These are phyloP conservation scores for Roridomyces roridus DNA, from an alignment of 768 basidiomycete species.

Conservation along the genomic window DNA sequence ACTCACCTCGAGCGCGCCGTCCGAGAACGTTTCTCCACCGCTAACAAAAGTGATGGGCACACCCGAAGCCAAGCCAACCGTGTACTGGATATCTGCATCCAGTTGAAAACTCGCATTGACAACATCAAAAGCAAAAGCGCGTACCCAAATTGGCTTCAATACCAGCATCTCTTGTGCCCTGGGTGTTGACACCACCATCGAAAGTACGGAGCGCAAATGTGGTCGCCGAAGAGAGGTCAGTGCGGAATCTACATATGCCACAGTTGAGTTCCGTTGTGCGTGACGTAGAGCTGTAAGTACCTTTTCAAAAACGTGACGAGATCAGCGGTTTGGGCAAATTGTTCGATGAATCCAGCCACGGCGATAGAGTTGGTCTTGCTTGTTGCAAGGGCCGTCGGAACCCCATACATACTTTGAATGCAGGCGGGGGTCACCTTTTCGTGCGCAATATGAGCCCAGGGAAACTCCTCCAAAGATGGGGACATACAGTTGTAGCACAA, in stretches of 20 bases:
- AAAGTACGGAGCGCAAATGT: conserved; percentile 12
- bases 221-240: conserved; percentile 22
- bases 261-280: no score
- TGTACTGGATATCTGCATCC: conserved; percentile 27
- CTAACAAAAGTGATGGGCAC: conserved; percentile 29
- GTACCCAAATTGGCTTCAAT: conserved; percentile 23
- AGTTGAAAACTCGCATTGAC: no score
- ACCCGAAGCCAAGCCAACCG: conserved; percentile 27
- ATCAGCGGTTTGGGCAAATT: conserved; percentile 22
- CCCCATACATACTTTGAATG: conserved; percentile 39
- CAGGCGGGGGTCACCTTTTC: not conserved
- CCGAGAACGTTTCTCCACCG: conserved; percentile 15
- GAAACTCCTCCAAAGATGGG: not conserved
- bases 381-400: conserved; percentile 36
- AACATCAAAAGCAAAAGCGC: no score
- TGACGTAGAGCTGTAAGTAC: no score
- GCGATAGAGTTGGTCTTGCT: conserved; percentile 30
- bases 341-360: conserved; percentile 26
- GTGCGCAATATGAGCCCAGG: not conserved
- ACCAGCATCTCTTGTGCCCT: conserved; percentile 15
- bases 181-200: conserved; percentile 24
- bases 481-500: not conserved
- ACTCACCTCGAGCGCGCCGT: not conserved
- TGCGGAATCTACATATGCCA: not conserved
- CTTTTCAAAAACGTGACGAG: conserved; percentile 19